Conservation (phyloP, 1,139 yeast species). For the Blastobotrys raffinosifermentans region DNA sequence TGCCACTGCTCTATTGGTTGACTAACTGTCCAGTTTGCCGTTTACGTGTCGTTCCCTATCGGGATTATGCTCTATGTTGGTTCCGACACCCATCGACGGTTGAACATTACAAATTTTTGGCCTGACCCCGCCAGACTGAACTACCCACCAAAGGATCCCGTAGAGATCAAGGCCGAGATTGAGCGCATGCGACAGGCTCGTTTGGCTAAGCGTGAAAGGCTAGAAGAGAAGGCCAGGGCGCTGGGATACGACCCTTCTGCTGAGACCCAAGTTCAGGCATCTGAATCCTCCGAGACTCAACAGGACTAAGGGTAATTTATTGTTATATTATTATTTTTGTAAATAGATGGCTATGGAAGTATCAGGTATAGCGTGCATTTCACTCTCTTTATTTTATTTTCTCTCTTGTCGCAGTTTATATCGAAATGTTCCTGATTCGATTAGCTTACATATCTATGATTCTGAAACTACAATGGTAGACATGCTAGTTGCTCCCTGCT, state of each 20-base stretch:
- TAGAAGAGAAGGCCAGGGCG: conserved; percentile 66
- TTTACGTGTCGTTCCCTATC: conserved; percentile 80
- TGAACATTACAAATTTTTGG: conserved; percentile 94
- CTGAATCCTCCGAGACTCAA: neutral
- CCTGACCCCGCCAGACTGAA: conserved; percentile 92
- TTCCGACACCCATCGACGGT: conserved; percentile 77
- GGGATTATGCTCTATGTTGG: conserved; percentile 90
- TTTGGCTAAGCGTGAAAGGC: conserved; percentile 60
- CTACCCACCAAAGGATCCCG: conserved; percentile 87
- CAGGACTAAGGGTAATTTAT: neutral
- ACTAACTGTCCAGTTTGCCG: conserved; percentile 51
- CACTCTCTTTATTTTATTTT: no score
- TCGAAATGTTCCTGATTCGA: no score
- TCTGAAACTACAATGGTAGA: no score
- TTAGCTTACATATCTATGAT: no score
- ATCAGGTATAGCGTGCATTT: no score
- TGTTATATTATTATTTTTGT: neutral
- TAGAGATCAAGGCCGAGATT: conserved; percentile 84
- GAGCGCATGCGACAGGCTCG: conserved; percentile 79
- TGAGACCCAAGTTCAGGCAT: neutral
- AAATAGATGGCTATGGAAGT: neutral
- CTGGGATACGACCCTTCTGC: conserved; percentile 42
- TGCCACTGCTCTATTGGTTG: neutral
- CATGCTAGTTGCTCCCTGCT: no score
- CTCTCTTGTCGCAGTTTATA: no score